Percentiles rank a stretch among this genome's conserved stretches.
Conservation (phyloP, 768 basidiomycete genomes). For the Hortiboletus flavorubellus region DNA sequence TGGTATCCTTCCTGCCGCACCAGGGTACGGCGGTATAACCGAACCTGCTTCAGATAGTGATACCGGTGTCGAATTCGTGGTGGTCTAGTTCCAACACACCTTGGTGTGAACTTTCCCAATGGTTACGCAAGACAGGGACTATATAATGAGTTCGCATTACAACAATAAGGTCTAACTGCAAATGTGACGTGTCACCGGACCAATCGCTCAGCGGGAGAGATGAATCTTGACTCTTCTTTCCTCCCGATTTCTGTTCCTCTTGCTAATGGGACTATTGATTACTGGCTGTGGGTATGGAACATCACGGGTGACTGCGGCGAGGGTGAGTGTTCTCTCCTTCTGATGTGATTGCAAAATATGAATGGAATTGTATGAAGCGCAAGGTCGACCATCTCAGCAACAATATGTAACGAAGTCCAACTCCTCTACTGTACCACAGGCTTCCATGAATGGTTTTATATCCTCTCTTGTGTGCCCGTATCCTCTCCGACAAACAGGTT, state of each 20-base stretch:
- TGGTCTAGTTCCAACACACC: conserved; percentile 1
- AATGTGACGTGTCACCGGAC: neutral
- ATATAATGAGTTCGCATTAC: neutral
- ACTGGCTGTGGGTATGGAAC: conserved; percentile 7
- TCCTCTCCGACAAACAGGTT: neutral
- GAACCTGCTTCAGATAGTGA: neutral
- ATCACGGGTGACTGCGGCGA: neutral
- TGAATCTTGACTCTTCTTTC: neutral
- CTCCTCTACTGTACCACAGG: neutral
- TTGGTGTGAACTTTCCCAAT: neutral
- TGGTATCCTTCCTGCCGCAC: conserved; percentile 8
- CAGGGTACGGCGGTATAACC: neutral
- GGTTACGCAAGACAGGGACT: neutral
- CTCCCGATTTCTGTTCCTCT: neutral
- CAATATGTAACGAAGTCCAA: conserved; percentile 1
- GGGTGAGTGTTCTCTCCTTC: neutral
- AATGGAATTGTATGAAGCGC: neutral
- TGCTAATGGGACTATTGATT: conserved; percentile 1
- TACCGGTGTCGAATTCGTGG: neutral
- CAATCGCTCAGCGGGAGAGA: neutral
- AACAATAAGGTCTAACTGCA: conserved; percentile 21
- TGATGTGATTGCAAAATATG: neutral
- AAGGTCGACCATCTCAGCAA: conserved; percentile 2
- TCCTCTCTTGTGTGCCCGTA: conserved; percentile 1
- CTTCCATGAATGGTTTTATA: neutral